Base-by-base conservation (phyloP, 1,139 yeast genomes). In the Sporopachydermia cereana region DNA sequence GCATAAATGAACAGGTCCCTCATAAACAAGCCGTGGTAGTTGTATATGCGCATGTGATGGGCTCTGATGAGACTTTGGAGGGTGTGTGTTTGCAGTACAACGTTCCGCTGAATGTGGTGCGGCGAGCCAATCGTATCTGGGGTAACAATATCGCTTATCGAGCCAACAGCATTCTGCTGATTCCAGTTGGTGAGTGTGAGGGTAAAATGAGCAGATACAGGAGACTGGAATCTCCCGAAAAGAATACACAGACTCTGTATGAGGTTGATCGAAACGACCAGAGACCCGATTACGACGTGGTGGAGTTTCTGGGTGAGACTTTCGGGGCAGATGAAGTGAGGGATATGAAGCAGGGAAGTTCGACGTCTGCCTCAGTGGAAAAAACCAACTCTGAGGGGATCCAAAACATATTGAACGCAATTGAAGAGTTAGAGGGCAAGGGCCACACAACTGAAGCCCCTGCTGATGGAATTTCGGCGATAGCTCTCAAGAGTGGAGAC, bases 11-110 rank as follows among this genome's bases (percentile, higher is more conserved):
- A n/a, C n/a, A n/a, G n/a, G n/a, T n/a, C n/a, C n/a, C n/a, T n/a
- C n/a, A n/a, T n/a, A n/a, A 25, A 25, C 20, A 34, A 34, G 12
- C 39, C 20, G 7, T 34, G 5, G 17, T 34, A 5, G 9, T 9
- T 16, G 39, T 34, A 17, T 45, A 44, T 41, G 45, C 44, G 16
- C 49, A 47, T 24, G 46, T 45, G 24, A 44, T 45, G 22, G 41
- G 44, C 14, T 17, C 17, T n/a, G 39, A 43, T 4, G 45, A 41
- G 16, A 47, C 49, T n/a, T 17, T 45, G 3, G 48, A 47, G 20
- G 48, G 49, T 9, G 20, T 47, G 2, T 47, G 48, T 2, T n/a
- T 47, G 3, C 36, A 36, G 18, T 47, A 45, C 22, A 31, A 41
- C 9, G 44, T 44, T 16, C 41, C 49, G 5, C 5, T 43, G 2